Evolutionary conservation across 2,329 filamentous ascomycete species (phyloP).

Genomic region (Fusarium virguliforme): DNA sequence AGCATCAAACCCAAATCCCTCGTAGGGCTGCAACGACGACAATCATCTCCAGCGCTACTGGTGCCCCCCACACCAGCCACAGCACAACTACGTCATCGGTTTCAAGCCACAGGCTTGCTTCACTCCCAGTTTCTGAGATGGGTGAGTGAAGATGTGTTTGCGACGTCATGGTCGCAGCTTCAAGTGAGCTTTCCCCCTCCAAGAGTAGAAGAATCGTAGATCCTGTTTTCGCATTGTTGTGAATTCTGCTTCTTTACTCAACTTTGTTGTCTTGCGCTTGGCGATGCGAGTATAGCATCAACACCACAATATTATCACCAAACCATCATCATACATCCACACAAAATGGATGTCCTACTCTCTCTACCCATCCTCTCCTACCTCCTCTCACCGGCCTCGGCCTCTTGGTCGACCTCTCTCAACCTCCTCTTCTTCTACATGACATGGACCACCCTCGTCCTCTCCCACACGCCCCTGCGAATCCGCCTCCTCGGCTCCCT

Average conservation of each 20-base stretch:
- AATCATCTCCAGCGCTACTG: conserved; percentile 11
- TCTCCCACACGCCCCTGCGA: conserved; percentile 81
- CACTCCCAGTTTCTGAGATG: conserved; percentile 28
- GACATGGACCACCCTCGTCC: conserved; percentile 88
- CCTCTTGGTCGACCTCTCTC: conserved; percentile 83
- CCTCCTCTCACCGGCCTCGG: conserved; percentile 72
- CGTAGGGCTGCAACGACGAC: conserved; percentile 30
- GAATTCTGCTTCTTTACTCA: not conserved
- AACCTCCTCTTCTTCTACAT: conserved; percentile 93
- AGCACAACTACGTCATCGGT: conserved; percentile 41
- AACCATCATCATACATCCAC: conserved; percentile 15
- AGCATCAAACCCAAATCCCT: not conserved
- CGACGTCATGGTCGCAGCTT: conserved; percentile 40
- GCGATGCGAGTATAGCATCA: conserved; percentile 25
- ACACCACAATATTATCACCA: conserved; percentile 17
- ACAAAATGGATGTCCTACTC: conserved; percentile 75
- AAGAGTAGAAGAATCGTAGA: conserved; percentile 1
- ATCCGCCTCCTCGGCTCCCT: conserved; percentile 83
- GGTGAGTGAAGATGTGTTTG: not conserved
- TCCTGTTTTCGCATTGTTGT: not conserved
- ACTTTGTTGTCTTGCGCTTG: not conserved
- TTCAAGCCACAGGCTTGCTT: not conserved
- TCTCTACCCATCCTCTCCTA: conserved; percentile 82
- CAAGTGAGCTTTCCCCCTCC: conserved; percentile 1
- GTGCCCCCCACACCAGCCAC: conserved; percentile 18